These are phyloP conservation scores for Lathyrus sativus DNA, from an alignment of 306 rosid genomes.

Conservation along the genomic window DNA sequence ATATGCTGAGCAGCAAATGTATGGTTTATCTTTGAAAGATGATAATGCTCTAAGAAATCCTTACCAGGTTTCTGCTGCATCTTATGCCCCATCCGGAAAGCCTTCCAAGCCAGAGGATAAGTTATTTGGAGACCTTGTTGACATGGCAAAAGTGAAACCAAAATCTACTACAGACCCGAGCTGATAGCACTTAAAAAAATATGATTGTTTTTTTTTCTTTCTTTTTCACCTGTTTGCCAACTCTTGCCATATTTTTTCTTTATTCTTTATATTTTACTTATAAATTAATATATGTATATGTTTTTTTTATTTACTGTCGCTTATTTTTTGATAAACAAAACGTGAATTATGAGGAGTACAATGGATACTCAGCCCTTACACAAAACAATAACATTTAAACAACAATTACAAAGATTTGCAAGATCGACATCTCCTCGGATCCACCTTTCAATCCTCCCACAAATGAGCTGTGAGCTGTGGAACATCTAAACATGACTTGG, in stretches of 20 bases:
- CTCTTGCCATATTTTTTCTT: conserved; percentile 33
- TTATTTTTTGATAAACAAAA: conserved; percentile 35
- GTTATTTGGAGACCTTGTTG: conserved; percentile 92
- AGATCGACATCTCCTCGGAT: no score
- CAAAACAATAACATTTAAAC: no score
- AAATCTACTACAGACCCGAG: conserved; percentile 62
- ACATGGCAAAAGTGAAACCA: conserved; percentile 83
- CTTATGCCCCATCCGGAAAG: conserved; percentile 65
- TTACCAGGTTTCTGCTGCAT: conserved; percentile 66
- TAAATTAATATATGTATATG: conserved; percentile 43
- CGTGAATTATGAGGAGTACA: no score
- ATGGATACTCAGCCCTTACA: no score
- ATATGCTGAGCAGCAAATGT: conserved; percentile 78
- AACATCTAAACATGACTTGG: no score
- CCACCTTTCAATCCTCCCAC: no score
- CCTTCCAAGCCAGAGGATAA: conserved; percentile 92
- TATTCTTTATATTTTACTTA: conserved; percentile 34
- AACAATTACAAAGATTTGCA: no score
- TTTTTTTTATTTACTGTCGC: conserved; percentile 34
- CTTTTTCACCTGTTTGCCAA: conserved; percentile 43
- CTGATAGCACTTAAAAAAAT: conserved; percentile 57
- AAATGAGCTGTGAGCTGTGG: no score
- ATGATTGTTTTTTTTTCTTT: conserved; percentile 23
- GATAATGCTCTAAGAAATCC: conserved; percentile 56
- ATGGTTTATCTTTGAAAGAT: conserved; percentile 71